These are phyloP conservation scores for Sclerospora graminicola DNA, from an alignment of 352 stramenopile species.

Conservation along the genomic window DNA sequence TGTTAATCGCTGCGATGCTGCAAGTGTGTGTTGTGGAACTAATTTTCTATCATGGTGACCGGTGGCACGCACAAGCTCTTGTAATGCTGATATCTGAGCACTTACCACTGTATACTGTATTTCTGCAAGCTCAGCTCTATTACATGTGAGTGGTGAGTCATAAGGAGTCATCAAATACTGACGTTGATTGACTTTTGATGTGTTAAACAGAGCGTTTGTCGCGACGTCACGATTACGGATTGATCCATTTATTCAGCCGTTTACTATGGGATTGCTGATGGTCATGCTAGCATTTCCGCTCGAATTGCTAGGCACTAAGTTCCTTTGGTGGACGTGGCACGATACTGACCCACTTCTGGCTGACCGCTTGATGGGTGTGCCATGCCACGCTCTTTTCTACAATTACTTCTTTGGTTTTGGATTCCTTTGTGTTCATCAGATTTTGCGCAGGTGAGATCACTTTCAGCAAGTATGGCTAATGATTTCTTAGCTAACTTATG, in stretches of 20 bases:
- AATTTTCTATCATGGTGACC: slow-evolving; percentile 49
- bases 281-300: slow-evolving; percentile 55
- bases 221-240: slow-evolving; percentile 55
- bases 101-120: slow-evolving; percentile 49
- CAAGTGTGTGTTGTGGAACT: slow-evolving; percentile 49
- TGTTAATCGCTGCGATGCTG: slow-evolving; percentile 37
- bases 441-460: slow-evolving; percentile 38
- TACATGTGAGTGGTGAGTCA: slow-evolving; percentile 41
- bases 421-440: slow-evolving; percentile 39
- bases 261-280: slow-evolving; percentile 50
- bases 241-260: slow-evolving; percentile 59
- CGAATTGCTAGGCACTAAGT: slow-evolving; percentile 68
- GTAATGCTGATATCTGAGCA: slow-evolving; percentile 52
- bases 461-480: not conserved
- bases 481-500: too few relatives aligned
- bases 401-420: slow-evolving; percentile 53
- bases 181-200: not conserved
- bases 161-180: too few relatives aligned
- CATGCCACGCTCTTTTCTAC: slow-evolving; percentile 54
- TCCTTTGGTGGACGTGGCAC: slow-evolving; percentile 82
- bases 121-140: slow-evolving; percentile 66
- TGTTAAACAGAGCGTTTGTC: slow-evolving; percentile 50
- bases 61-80: slow-evolving; percentile 61
- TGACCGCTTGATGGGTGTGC: slow-evolving; percentile 52
- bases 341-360: slow-evolving; percentile 63